These are phyloP conservation scores for Ajuga chamaepitys DNA, from an alignment of 257 asterid species.

Conservation along the genomic window DNA sequence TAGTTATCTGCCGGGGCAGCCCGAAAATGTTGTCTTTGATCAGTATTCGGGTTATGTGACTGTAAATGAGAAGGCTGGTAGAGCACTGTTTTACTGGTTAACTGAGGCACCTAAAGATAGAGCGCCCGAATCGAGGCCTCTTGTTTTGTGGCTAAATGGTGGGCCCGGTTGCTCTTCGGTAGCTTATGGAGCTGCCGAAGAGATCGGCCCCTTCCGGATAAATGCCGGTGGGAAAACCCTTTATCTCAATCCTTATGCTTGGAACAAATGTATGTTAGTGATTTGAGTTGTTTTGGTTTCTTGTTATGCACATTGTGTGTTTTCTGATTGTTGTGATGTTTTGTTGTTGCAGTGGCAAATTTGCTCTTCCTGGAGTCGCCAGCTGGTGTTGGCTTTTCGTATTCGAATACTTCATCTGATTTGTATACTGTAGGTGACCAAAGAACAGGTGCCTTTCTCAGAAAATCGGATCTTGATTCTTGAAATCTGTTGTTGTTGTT, in stretches of 20 bases:
- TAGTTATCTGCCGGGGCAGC: slow-evolving; percentile 79
- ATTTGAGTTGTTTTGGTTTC: neutral
- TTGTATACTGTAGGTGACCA: slow-evolving; percentile 73
- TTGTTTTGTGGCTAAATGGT: slow-evolving; percentile 94
- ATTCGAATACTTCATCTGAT: slow-evolving; percentile 85
- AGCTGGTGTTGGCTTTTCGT: slow-evolving; percentile 97
- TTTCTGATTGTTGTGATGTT: slow-evolving; percentile 8
- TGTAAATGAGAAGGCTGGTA: slow-evolving; percentile 65
- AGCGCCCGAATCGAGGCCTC: slow-evolving; percentile 69
- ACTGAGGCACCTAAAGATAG: slow-evolving; percentile 58
- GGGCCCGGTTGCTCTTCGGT: slow-evolving; percentile 99
- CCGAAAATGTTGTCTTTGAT: slow-evolving; percentile 50
- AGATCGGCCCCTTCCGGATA: slow-evolving; percentile 88
- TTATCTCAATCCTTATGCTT: slow-evolving; percentile 68
- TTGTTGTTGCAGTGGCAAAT: slow-evolving; percentile 72
- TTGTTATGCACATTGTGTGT: neutral
- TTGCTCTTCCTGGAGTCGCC: slow-evolving; percentile 95
- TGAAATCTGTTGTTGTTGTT: neutral
- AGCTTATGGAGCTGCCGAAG: slow-evolving; percentile 95
- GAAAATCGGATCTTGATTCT: slow-evolving; percentile 6
- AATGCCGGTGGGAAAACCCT: slow-evolving; percentile 83
- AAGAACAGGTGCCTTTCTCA: slow-evolving; percentile 65
- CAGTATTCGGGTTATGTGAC: slow-evolving; percentile 88
- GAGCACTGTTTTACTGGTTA: slow-evolving; percentile 92
- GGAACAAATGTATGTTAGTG: slow-evolving; percentile 77